Conservation (phyloP, 257 asterid genomes). For the Scutellaria barbata region DNA sequence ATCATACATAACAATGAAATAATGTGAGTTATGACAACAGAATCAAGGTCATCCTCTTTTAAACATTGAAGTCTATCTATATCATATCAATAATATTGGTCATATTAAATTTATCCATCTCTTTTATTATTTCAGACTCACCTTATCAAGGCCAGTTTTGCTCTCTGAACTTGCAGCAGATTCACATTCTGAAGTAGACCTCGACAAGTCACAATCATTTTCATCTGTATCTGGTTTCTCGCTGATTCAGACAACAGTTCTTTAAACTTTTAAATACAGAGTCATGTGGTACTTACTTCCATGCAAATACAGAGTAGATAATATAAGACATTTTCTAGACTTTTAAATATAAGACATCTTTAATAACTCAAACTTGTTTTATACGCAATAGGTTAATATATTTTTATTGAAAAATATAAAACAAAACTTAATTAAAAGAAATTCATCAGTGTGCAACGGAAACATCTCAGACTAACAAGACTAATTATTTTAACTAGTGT, state of each 20-base stretch:
- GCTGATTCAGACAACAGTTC: slow-evolving; percentile 75
- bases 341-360: no score
- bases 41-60: slow-evolving; percentile 85
- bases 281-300: no score
- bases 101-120: slow-evolving; percentile 47
- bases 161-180: slow-evolving; percentile 54
- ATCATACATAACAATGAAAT: no score
- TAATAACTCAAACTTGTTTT: no score
- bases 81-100: slow-evolving; percentile 63
- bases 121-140: slow-evolving; percentile 36
- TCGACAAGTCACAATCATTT: slow-evolving; percentile 38
- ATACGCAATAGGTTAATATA: no score
- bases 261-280: slow-evolving; percentile 67
- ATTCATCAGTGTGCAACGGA: no score
- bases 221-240: slow-evolving; percentile 74
- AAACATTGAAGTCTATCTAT: slow-evolving; percentile 78
- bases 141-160: slow-evolving; percentile 33
- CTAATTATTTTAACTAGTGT: no score
- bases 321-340: no score
- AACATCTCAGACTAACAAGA: no score
- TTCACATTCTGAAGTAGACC: slow-evolving; percentile 57
- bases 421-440: no score
- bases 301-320: no score
- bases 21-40: slow-evolving; percentile 57
- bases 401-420: no score